These are phyloP conservation scores for Hyparrhenia diplandra DNA, from an alignment of 176 grass and related monocot genomes.

Conservation along the genomic window DNA sequence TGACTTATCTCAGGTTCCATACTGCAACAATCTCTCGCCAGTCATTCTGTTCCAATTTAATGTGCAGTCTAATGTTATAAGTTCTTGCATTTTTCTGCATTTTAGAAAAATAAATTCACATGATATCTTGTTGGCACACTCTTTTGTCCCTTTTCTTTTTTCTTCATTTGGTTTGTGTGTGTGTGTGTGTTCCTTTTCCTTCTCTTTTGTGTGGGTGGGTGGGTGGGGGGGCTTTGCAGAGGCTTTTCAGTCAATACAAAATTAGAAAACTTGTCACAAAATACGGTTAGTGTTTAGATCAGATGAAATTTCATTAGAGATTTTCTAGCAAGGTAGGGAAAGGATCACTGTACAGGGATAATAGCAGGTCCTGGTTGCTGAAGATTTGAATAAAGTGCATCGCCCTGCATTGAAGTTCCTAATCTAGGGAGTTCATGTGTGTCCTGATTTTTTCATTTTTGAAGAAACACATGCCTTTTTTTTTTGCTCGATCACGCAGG, in stretches of 20 bases:
- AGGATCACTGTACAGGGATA: too few relatives aligned
- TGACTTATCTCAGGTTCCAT: conserved; percentile 75
- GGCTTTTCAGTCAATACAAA: too few relatives aligned
- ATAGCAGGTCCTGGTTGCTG: neutral
- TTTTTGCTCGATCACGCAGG: too few relatives aligned
- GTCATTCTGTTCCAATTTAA: neutral
- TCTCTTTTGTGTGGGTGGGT: too few relatives aligned
- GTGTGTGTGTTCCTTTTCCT: too few relatives aligned
- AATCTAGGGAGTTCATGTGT: neutral
- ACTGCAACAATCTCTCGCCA: neutral
- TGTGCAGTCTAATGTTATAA: neutral
- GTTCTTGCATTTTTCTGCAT: neutral
- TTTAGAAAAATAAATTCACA: neutral
- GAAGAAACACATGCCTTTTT: too few relatives aligned
- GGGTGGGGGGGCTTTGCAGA: too few relatives aligned
- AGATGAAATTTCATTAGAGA: neutral
- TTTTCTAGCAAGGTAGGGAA: neutral
- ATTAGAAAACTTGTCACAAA: too few relatives aligned
- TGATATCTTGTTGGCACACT: too few relatives aligned
- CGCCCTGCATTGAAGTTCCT: neutral
- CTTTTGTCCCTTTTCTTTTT: too few relatives aligned
- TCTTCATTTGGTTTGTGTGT: too few relatives aligned
- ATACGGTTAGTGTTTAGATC: neutral
- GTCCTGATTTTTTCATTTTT: too few relatives aligned
- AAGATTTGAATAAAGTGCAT: neutral